Conservation (phyloP, 73 alveolate species). For the Paramecium bursaria region DNA sequence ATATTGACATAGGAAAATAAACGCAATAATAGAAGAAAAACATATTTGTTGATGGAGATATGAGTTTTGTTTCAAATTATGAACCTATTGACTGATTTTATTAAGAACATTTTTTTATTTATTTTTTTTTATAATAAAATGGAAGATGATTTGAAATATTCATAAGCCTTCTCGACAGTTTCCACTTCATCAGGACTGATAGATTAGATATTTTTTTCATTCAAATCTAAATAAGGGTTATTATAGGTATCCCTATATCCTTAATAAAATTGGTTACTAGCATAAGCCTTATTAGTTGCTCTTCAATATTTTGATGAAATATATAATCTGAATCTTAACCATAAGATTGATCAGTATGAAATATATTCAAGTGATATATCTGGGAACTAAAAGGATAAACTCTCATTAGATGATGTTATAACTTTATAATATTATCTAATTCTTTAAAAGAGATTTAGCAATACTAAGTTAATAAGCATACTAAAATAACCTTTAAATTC, state of each 20-base stretch:
- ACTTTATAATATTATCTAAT: background rate
- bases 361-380: background rate
- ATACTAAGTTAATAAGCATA: background rate
- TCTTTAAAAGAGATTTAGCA: background rate
- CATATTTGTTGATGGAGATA: constrained; percentile 38
- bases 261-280: no score
- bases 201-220: background rate
- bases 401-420: background rate
- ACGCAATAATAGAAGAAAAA: background rate
- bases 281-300: background rate
- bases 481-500: background rate
- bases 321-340: background rate
- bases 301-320: background rate
- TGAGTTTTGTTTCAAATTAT: constrained; percentile 41
- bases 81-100: constrained; percentile 27
- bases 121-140: no score
- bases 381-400: no score
- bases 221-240: no score
- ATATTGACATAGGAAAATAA: constrained; percentile 24
- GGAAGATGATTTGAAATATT: no score
- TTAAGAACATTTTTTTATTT: no score
- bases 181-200: background rate
- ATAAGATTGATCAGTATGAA: background rate
- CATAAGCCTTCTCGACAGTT: background rate
- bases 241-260: background rate